Evolutionary conservation across 75 land plant species (phyloP).

Genomic region (Azolla pinnata): DNA sequence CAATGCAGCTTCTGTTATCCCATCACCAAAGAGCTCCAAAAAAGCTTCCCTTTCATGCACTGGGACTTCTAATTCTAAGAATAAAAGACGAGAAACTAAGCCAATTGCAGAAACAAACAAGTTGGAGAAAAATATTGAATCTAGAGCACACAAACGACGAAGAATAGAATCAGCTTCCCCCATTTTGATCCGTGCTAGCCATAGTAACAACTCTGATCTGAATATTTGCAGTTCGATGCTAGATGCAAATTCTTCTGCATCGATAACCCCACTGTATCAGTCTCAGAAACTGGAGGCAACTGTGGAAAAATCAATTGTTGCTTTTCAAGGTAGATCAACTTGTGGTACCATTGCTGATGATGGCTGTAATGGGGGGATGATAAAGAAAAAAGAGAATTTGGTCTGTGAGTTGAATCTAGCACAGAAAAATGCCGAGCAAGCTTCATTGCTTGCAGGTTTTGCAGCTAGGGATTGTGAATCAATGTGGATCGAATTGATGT

Average conservation of each 20-base stretch:
- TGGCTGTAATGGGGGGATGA: neutral
- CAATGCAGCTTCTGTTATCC: too few species aligned
- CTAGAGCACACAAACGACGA: neutral
- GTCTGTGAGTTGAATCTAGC: conserved; percentile 33
- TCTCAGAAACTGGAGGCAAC: neutral
- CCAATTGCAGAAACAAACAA: neutral
- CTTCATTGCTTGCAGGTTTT: conserved; percentile 46
- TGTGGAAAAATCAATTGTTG: conserved; percentile 5
- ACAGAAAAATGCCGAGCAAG: conserved; percentile 51
- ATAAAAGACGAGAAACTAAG: neutral
- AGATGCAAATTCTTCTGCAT: too few species aligned
- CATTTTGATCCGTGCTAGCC: too few species aligned
- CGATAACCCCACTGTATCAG: too few species aligned
- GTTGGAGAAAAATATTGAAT: neutral
- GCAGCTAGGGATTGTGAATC: conserved; percentile 52
- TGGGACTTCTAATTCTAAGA: too few species aligned
- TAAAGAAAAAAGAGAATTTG: conserved; percentile 7
- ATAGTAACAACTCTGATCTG: too few species aligned
- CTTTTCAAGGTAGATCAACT: conserved; percentile 9
- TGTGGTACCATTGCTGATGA: conserved; percentile 6
- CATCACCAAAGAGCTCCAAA: conserved; percentile 15
- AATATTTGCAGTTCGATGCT: too few species aligned
- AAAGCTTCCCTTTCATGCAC: conserved; percentile 15
- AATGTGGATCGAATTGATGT: conserved; percentile 47
- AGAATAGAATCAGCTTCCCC: too few species aligned